phyloP scores from a whole-genome alignment of 2,329 filamentous ascomycete species.

The Plenodomus tracheiphilus region DNA sequence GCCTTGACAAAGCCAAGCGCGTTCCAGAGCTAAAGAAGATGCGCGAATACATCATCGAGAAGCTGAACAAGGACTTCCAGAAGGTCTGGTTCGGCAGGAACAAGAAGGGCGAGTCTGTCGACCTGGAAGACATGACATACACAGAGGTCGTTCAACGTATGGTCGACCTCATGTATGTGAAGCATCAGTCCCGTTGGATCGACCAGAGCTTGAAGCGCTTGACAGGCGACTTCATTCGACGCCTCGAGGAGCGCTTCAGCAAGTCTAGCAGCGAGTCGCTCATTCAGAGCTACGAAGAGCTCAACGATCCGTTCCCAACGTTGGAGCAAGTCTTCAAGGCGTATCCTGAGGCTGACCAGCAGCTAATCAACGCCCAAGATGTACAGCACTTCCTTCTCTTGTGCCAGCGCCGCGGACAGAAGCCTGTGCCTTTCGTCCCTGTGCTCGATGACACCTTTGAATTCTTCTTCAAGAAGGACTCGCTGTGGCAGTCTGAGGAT shows the following conservation, averaged over 20 bases:
- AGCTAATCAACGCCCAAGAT: conserved; percentile 97
- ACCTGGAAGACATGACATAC: conserved; percentile 55
- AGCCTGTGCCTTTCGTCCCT: conserved; percentile 95
- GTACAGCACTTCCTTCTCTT: conserved; percentile 95
- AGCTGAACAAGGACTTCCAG: conserved; percentile 54
- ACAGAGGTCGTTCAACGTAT: conserved; percentile 51
- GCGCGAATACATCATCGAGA: conserved; percentile 51
- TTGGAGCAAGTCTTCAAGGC: conserved; percentile 77
- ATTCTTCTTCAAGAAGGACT: conserved; percentile 99
- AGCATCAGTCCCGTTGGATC: conserved; percentile 51
- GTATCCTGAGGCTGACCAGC: conserved; percentile 83
- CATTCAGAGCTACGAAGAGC: conserved; percentile 86
- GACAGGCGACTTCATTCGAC: conserved; percentile 93
- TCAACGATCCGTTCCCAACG: conserved; percentile 77
- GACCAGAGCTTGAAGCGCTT: conserved; percentile 74
- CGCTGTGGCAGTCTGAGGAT: conserved; percentile 98
- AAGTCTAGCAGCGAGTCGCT: conserved; percentile 74
- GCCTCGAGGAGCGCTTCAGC: conserved; percentile 95
- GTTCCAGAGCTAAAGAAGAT: conserved; percentile 48
- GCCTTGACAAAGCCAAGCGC: conserved; percentile 78
- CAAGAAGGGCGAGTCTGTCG: conserved; percentile 47
- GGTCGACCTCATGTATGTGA: conserved; percentile 53
- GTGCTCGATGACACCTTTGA: conserved; percentile 97
- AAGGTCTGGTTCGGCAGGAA: conserved; percentile 55
- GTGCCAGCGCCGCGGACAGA: conserved; percentile 89